A percentile compares a stretch with the other conserved stretches of the same genome.
phyloP scores from a whole-genome alignment of 2,329 filamentous ascomycete genomes.

The Alternaria sp. region DNA sequence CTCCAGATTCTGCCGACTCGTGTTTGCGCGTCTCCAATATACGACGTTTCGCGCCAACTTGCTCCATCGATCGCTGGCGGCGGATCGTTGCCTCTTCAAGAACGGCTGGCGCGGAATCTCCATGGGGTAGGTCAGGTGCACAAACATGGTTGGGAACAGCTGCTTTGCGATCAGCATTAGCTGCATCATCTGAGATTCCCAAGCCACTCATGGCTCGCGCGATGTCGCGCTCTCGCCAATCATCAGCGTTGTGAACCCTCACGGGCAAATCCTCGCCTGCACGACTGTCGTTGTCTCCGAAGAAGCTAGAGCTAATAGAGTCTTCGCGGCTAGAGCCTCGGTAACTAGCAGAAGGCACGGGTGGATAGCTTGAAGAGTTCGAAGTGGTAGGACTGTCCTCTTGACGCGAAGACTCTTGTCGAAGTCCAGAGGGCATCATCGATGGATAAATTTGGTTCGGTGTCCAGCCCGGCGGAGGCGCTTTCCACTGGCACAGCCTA shows the following conservation, averaged over 20 bases:
- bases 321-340: slow-evolving; percentile 83
- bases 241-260: slow-evolving; percentile 75
- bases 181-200: slow-evolving; percentile 75
- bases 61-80: slow-evolving; percentile 74
- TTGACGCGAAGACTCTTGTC: slow-evolving; percentile 67
- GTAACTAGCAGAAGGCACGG: slow-evolving; percentile 76
- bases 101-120: slow-evolving; percentile 67
- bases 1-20: slow-evolving; percentile 85
- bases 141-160: slow-evolving; percentile 44
- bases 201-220: slow-evolving; percentile 67
- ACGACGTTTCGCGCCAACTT: slow-evolving; percentile 76
- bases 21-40: slow-evolving; percentile 74
- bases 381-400: slow-evolving; percentile 87
- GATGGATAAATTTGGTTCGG: slow-evolving; percentile 47
- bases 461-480: slow-evolving; percentile 70
- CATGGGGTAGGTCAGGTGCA: slow-evolving; percentile 51
- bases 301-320: slow-evolving; percentile 86
- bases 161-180: slow-evolving; percentile 47
- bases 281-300: slow-evolving; percentile 83
- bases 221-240: slow-evolving; percentile 73
- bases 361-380: slow-evolving; percentile 77
- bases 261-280: slow-evolving; percentile 78
- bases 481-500: slow-evolving; percentile 91
- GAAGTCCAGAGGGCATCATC: slow-evolving; percentile 68
- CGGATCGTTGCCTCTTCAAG: slow-evolving; percentile 61